Evolutionary conservation across 202 grass and related monocot species (phyloP).

Genomic region (Setaria viridis): DNA sequence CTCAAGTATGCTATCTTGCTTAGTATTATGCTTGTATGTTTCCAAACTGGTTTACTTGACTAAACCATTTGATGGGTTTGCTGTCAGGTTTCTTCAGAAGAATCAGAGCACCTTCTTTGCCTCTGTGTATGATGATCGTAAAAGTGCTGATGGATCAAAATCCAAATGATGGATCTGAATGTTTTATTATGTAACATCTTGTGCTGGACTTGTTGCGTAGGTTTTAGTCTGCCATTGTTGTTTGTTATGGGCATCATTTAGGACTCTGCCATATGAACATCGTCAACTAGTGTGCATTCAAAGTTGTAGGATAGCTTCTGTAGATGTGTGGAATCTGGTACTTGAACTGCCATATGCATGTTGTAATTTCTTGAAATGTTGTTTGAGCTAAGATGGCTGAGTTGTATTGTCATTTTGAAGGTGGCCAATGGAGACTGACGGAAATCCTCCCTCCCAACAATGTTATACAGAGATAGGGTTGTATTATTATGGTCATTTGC

Average conservation of each 20-base stretch:
- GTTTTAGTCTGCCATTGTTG: constrained; percentile 22
- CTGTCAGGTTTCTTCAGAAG: constrained; percentile 91
- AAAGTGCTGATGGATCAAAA: constrained; percentile 50
- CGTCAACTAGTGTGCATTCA: background rate
- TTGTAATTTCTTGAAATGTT: constrained; percentile 22
- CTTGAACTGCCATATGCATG: background rate
- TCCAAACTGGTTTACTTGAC: constrained; percentile 28
- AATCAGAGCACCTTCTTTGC: constrained; percentile 79
- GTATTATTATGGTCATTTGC: background rate
- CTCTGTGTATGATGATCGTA: constrained; percentile 59
- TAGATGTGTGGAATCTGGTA: background rate
- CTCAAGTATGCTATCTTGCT: constrained; percentile 76
- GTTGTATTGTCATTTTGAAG: background rate
- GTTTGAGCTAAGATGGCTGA: background rate
- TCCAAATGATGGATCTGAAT: constrained; percentile 21
- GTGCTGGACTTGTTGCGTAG: constrained; percentile 30
- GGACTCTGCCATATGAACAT: background rate
- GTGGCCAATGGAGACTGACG: background rate
- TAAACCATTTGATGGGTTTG: background rate
- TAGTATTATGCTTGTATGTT: background rate
- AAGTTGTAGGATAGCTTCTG: constrained; percentile 22
- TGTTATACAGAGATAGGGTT: background rate
- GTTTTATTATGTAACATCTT: constrained; percentile 32
- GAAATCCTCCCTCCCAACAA: background rate
- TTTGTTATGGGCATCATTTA: constrained; percentile 18